These are phyloP conservation scores for Alloteropsis semialata DNA, from an alignment of 176 grass and related monocot genomes.

Conservation along the genomic window DNA sequence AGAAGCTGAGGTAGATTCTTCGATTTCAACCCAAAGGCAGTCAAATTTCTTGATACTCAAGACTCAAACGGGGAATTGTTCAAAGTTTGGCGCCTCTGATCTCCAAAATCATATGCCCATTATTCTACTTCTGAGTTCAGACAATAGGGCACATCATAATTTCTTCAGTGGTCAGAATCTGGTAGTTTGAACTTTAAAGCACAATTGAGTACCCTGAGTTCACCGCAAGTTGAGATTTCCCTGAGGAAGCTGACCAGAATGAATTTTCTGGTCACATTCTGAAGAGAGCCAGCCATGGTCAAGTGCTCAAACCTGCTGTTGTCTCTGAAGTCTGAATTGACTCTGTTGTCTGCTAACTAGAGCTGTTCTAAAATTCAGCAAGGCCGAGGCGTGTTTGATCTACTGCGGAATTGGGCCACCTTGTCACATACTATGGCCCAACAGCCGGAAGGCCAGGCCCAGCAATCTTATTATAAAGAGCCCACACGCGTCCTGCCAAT, in stretches of 20 bases:
- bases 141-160: not conserved
- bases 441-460: not conserved
- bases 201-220: not conserved
- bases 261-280: not conserved
- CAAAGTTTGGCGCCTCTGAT: not conserved
- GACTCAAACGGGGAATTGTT: not conserved
- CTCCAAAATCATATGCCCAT: not conserved
- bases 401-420: not conserved
- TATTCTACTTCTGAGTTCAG: not conserved
- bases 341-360: not conserved
- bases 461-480: not conserved
- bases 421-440: not conserved
- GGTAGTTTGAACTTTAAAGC: not conserved
- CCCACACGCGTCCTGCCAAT: not conserved
- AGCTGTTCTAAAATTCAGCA: not conserved
- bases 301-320: not conserved
- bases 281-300: not conserved
- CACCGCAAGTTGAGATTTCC: not conserved
- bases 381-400: too few species aligned
- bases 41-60: not conserved
- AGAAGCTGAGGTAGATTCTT: not conserved
- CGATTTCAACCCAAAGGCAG: not conserved
- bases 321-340: not conserved
- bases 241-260: constrained; percentile 6
- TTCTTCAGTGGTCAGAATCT: not conserved